A percentile compares a stretch with the other conserved stretches of the same genome.
Evolutionary conservation across 2,329 filamentous ascomycete species (phyloP).

Genomic region (Beauveria pseudobassiana): DNA sequence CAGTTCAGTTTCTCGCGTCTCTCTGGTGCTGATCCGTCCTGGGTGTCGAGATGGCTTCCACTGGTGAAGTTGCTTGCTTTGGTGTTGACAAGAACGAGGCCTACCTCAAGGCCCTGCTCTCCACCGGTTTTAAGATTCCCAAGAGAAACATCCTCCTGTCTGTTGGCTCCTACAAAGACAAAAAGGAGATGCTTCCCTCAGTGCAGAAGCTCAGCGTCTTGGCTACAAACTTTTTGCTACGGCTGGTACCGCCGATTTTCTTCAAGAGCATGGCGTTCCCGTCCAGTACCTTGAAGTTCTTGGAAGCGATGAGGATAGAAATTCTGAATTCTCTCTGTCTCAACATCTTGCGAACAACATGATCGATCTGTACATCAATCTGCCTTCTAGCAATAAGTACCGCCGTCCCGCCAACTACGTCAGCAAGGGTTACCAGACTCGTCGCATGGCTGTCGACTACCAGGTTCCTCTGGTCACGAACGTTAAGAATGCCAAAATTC

Average conservation of each 20-base stretch:
- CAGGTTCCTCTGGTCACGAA: slow-evolving; percentile 97
- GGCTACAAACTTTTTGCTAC: slow-evolving; percentile 96
- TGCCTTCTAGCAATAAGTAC: slow-evolving; percentile 98
- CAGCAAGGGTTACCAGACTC: slow-evolving; percentile 93
- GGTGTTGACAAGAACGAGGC: slow-evolving; percentile 95
- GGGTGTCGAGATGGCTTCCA: slow-evolving; percentile 98
- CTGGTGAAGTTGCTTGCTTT: slow-evolving; percentile 95
- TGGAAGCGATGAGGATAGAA: slow-evolving; percentile 71
- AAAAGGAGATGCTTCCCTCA: slow-evolving; percentile 92
- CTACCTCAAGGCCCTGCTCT: slow-evolving; percentile 91
- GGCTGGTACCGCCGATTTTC: slow-evolving; percentile 91
- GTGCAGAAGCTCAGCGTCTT: slow-evolving; percentile 83
- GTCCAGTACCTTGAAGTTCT: slow-evolving; percentile 93
- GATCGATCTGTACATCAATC: slow-evolving; percentile 97
- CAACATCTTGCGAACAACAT: slow-evolving; percentile 96
- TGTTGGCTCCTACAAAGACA: slow-evolving; percentile 96
- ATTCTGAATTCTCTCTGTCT: slow-evolving; percentile 92
- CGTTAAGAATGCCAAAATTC: slow-evolving; percentile 97
- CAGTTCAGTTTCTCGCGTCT: slow-evolving; percentile 98
- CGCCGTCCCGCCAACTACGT: slow-evolving; percentile 95
- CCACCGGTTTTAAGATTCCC: slow-evolving; percentile 92
- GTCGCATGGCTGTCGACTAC: slow-evolving; percentile 95
- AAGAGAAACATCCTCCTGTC: slow-evolving; percentile 94
- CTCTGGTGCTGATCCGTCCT: slow-evolving; percentile 89
- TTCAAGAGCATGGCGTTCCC: slow-evolving; percentile 84